phyloP scores from a whole-genome alignment of 352 stramenopile genomes.

The Globisporangium acanthophoron region DNA sequence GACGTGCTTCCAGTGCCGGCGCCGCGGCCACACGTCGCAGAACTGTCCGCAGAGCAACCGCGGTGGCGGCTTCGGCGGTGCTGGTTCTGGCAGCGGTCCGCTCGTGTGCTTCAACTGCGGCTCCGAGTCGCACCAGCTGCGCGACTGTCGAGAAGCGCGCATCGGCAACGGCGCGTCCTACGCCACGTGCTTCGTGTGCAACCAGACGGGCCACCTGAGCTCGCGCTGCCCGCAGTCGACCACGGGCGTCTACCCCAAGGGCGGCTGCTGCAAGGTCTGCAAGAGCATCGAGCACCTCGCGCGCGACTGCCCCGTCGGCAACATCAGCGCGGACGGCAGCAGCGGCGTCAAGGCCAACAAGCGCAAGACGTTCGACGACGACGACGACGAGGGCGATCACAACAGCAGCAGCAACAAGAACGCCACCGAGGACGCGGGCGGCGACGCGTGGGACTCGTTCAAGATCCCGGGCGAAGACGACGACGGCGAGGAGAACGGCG shows the following conservation, averaged over 20 bases:
- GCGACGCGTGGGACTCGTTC: slow-evolving; percentile 15
- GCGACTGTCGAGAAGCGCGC: slow-evolving; percentile 61
- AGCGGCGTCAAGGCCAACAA: slow-evolving; percentile 61
- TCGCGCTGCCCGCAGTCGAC: slow-evolving; percentile 82
- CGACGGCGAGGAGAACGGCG: slow-evolving; percentile 11
- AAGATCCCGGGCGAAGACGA: slow-evolving; percentile 32
- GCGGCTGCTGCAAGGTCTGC: slow-evolving; percentile 87
- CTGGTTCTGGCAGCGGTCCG: slow-evolving; percentile 12
- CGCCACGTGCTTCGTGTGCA: slow-evolving; percentile 87
- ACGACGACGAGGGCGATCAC: slow-evolving; percentile 36
- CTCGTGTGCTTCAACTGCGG: slow-evolving; percentile 89
- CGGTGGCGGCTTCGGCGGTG: slow-evolving; percentile 14
- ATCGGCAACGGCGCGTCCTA: slow-evolving; percentile 61
- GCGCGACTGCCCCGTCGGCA: slow-evolving; percentile 71
- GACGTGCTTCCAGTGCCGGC: slow-evolving; percentile 82
- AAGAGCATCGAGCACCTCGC: slow-evolving; percentile 80
- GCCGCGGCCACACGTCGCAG: slow-evolving; percentile 75
- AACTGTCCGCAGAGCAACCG: slow-evolving; percentile 56
- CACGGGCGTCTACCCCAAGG: slow-evolving; percentile 86
- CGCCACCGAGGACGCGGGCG: slow-evolving; percentile 7
- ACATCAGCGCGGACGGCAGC: slow-evolving; percentile 58
- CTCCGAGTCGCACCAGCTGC: slow-evolving; percentile 53
- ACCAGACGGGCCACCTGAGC: slow-evolving; percentile 82
- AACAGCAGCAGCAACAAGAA: background rate
- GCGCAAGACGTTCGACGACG: slow-evolving; percentile 67